Percentiles rank a stretch among this genome's conserved stretches.
These are phyloP conservation scores for Trichoderma koningii DNA, from an alignment of 2,329 filamentous ascomycete species.

Conservation along the genomic window DNA sequence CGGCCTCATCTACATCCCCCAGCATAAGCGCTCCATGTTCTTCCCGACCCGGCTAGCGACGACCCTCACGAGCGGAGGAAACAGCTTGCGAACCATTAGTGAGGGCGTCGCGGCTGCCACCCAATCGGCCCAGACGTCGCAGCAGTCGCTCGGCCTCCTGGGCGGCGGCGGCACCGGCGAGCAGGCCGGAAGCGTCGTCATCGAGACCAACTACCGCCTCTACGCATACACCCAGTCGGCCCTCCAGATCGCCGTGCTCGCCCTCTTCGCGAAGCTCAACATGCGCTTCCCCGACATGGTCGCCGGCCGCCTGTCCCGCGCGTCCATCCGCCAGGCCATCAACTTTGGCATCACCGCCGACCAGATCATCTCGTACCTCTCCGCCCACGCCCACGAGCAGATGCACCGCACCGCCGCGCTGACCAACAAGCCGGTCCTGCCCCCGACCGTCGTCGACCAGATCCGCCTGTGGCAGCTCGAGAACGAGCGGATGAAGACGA, in stretches of 20 bases:
- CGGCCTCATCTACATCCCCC: slow-evolving; percentile 79
- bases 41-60: slow-evolving; percentile 94
- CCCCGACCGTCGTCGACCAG: slow-evolving; percentile 95
- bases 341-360: slow-evolving; percentile 88
- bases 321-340: slow-evolving; percentile 85
- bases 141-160: slow-evolving; percentile 42
- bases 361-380: slow-evolving; percentile 92
- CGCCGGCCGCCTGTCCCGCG: slow-evolving; percentile 84
- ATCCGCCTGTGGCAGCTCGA: slow-evolving; percentile 97
- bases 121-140: slow-evolving; percentile 44
- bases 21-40: slow-evolving; percentile 61
- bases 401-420: slow-evolving; percentile 70
- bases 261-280: slow-evolving; percentile 82
- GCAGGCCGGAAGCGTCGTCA: slow-evolving; percentile 80
- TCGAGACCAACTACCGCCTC: slow-evolving; percentile 96
- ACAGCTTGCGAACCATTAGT: slow-evolving; percentile 69
- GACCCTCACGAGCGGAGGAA: slow-evolving; percentile 83
- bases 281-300: slow-evolving; percentile 95
- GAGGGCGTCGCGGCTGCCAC: slow-evolving; percentile 70
- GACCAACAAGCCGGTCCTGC: slow-evolving; percentile 70
- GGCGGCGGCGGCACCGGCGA: slow-evolving; percentile 36
- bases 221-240: slow-evolving; percentile 96
- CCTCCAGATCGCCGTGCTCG: slow-evolving; percentile 90
- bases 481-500: slow-evolving; percentile 88
- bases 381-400: slow-evolving; percentile 90